These are phyloP conservation scores for Trypanosoma boissoni DNA, from an alignment of 208 protist genomes.

Conservation along the genomic window DNA sequence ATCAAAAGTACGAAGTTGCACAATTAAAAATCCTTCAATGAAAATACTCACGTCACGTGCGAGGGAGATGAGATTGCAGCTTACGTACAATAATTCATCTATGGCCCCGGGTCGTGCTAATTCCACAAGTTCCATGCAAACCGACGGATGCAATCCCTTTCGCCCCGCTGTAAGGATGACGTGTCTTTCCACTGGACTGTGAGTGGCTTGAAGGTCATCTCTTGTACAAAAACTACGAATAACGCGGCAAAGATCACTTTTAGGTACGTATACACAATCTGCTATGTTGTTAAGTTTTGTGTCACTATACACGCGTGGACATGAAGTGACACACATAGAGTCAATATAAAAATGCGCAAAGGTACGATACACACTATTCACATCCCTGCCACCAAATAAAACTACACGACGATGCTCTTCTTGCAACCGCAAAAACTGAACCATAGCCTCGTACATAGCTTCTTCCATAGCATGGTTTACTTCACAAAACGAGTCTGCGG, in stretches of 20 bases:
- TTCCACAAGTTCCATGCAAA: constrained; percentile 14
- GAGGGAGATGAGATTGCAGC: constrained; percentile 41
- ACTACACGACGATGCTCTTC: constrained; percentile 8
- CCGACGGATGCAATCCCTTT: constrained; percentile 39
- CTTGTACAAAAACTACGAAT: not conserved
- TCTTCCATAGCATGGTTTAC: constrained; percentile 50
- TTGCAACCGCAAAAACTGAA: constrained; percentile 27
- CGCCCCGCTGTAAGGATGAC: constrained; percentile 35
- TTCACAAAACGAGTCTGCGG: constrained; percentile 47
- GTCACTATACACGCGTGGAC: constrained; percentile 35
- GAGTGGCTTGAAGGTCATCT: not conserved
- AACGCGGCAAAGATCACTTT: constrained; percentile 14
- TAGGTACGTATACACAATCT: constrained; percentile 14
- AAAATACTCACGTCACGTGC: constrained; percentile 33
- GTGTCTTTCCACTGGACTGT: constrained; percentile 13
- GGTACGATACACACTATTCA: constrained; percentile 33
- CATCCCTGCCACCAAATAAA: constrained; percentile 40
- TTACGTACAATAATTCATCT: constrained; percentile 42
- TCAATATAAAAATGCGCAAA: constrained; percentile 32
- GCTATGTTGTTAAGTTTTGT: constrained; percentile 26
- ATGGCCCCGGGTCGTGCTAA: constrained; percentile 18
- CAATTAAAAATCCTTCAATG: constrained; percentile 24
- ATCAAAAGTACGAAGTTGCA: constrained; percentile 35
- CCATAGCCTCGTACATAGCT: constrained; percentile 35
- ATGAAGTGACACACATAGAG: constrained; percentile 26